Evolutionary conservation across 176 grass and related monocot species (phyloP).

Genomic region (Thinopyrum elongatum): DNA sequence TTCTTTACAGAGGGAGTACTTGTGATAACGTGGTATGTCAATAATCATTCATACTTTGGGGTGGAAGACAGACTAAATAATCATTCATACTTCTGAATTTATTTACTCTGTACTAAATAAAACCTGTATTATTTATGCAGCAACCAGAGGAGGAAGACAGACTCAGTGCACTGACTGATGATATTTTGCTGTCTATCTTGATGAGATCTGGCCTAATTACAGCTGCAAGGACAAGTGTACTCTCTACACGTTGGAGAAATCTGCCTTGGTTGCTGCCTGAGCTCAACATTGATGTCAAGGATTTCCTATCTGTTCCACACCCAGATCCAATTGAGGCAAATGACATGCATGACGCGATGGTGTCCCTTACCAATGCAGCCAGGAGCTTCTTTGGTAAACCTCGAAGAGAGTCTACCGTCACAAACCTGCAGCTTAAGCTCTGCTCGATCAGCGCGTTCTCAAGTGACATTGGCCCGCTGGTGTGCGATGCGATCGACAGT

Average conservation of each 20-base stretch:
- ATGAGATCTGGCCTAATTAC: fast-evolving
- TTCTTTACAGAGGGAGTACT: no score
- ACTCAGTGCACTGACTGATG: background rate
- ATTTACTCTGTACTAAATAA: no score
- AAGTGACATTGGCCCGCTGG: background rate
- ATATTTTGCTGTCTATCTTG: background rate
- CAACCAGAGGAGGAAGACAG: background rate
- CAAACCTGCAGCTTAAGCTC: background rate
- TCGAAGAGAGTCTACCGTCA: background rate
- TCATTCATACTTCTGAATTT: no score
- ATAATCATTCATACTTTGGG: no score
- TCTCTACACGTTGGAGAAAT: background rate
- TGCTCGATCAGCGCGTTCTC: background rate
- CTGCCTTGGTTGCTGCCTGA: background rate
- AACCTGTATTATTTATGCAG: background rate
- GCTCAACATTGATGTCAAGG: background rate
- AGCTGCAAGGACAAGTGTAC: background rate
- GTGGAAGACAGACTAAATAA: no score
- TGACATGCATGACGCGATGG: background rate
- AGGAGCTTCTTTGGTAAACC: background rate
- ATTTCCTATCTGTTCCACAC: background rate
- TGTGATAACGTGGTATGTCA: no score
- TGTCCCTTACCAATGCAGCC: background rate
- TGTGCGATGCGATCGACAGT: background rate
- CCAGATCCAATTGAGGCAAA: background rate